phyloP scores from a whole-genome alignment of 2,329 filamentous ascomycete species.

The Aspergillus texensis region DNA sequence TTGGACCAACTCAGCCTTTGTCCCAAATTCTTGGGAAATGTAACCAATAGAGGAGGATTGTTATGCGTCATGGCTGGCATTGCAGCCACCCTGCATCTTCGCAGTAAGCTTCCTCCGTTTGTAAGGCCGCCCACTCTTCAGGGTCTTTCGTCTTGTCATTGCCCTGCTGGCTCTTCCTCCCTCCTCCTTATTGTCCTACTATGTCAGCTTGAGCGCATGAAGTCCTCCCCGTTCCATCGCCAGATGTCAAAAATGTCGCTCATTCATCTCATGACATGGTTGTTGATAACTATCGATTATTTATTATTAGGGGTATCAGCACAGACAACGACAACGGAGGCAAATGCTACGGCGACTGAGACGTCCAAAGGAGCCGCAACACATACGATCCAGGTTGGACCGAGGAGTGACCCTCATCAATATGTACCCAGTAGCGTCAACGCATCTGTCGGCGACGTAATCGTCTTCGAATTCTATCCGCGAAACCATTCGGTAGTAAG shows the following conservation, averaged over 20 bases:
- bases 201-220: background rate
- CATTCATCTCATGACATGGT: background rate
- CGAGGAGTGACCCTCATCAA: conserved; percentile 33
- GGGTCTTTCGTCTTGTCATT: background rate
- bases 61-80: background rate
- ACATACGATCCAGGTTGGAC: conserved; percentile 39
- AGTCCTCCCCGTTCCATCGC: background rate
- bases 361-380: conserved; percentile 27
- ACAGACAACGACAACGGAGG: background rate
- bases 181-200: background rate
- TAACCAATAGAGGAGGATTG: background rate
- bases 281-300: background rate
- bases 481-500: conserved; percentile 66
- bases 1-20: conserved; percentile 3
- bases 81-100: background rate
- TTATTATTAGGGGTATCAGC: background rate
- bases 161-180: background rate
- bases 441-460: conserved; percentile 34
- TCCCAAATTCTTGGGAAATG: background rate
- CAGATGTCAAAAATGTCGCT: background rate
- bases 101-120: background rate
- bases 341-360: conserved; percentile 1
- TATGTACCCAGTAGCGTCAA: conserved; percentile 33
- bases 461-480: conserved; percentile 64
- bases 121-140: background rate